Conservation (phyloP, 768 basidiomycete genomes). For the Mycena galericulata region DNA sequence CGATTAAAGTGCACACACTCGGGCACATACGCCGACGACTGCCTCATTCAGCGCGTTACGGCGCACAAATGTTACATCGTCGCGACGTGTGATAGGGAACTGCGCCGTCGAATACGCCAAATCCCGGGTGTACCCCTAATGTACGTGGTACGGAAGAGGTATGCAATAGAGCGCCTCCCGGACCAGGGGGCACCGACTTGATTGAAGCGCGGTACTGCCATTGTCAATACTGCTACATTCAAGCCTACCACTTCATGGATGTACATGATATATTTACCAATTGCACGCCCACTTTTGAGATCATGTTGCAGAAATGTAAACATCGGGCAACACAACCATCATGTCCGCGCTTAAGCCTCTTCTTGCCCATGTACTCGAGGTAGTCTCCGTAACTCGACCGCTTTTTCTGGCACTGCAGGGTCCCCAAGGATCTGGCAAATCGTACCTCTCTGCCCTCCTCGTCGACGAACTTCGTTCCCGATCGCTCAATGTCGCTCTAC, state of each 20-base stretch:
- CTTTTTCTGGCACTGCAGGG: conserved; percentile 92
- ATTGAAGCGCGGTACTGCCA: conserved; percentile 9
- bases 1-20: conserved; percentile 91
- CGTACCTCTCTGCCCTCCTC: conserved; percentile 76
- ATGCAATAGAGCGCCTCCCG: conserved; percentile 94
- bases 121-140: conserved; percentile 94
- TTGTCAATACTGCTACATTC: too few relatives aligned
- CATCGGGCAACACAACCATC: background rate
- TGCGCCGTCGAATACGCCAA: conserved; percentile 92
- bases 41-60: conserved; percentile 94
- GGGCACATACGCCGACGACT: conserved; percentile 99
- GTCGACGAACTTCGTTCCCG: conserved; percentile 54
- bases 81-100: conserved; percentile 96
- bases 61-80: conserved; percentile 97
- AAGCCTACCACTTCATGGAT: background rate
- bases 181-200: conserved; percentile 90
- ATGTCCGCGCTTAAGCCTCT: conserved; percentile 50
- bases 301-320: background rate
- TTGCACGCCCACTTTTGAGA: too few relatives aligned
- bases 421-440: conserved; percentile 95
- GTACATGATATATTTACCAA: background rate
- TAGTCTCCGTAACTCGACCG: conserved; percentile 57
- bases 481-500: conserved; percentile 66
- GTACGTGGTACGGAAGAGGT: conserved; percentile 94
- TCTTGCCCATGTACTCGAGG: conserved; percentile 36